Base-by-base conservation (phyloP, 2,329 filamentous ascomycete genomes). In the Knoxdaviesia proteae region DNA sequence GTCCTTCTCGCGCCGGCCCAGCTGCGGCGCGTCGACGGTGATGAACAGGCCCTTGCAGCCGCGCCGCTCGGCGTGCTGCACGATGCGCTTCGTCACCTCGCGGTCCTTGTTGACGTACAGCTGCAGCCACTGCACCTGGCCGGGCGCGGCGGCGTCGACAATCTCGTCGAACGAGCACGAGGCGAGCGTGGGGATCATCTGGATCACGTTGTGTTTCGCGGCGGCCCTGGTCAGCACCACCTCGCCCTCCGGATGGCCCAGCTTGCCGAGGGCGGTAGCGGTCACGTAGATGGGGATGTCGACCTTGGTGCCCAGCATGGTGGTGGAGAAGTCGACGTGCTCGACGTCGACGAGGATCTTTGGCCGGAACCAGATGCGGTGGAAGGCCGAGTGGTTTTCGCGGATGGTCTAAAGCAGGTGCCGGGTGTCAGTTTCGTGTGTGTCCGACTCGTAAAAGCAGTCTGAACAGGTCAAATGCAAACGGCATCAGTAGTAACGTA, bases 161-260 rank as follows among this genome's bases (percentile, higher is more conserved):
- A 98, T 94, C 61, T 98, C 88, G 62, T 98, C 90, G 53, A 98
- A 94, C 1, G 86, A 90, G 65, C 90, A 96, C 2, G 86, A 94
- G 2, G 90, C 90, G 6, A 98, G 69, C 3, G 90, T 98, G 2
- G 90, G 90, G 47, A 98, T 96, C 90, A 98, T 98, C 61, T 98
- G 90, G 47, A 96, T 74, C 42, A 96, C 80, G 55, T 87, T 75
- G 67, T 96, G 88, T 55, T 80, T 83, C 56, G 71, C 69, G 2
- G 90, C 80, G 10, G 84, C 86, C 45, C 77, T 72, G 0, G 90
- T 96, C 45, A 98, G 71, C 7, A 94, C 68, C 5, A 94, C 86
- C 60, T 98, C 90, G 51, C 90, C 90, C 59, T 96, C 90, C 0
- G 81, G 81, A 56, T 98, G 72, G 45, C 90, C 90, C 4, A 98